Base-by-base conservation (phyloP, 2,329 filamentous ascomycete genomes). In the Alternaria ethzedia region DNA sequence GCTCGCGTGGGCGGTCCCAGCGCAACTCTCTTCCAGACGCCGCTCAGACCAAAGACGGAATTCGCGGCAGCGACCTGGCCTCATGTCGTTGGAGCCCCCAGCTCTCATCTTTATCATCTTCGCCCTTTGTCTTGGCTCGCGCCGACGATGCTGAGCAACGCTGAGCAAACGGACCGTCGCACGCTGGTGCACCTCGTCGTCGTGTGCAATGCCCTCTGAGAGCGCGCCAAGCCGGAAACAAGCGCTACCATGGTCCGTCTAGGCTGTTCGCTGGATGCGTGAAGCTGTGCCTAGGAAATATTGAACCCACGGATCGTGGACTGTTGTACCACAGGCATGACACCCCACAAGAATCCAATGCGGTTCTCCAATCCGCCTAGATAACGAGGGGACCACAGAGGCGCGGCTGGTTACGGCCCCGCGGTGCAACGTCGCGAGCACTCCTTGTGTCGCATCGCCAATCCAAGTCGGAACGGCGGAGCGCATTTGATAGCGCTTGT, bases 11-110 rank as follows among this genome's bases (percentile, higher is more conserved):
- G 36, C 52, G 57, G 58, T 21, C 43, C 54, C 54, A 62, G 54
- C 47, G 47, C 59, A 47, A 21, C 59, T 54, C 55, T 55, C 51
- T 43, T 51, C 56, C 62, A 52, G 57, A 58, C 54, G 41, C 59
- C 69, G 70, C 67, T 71, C 59, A 70, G 63, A 63, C 65, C 58
- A 60, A 69, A 73, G 74, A 74, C 72, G 72, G 74, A 64, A 66
- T 69, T 44, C 66, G 61, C 73, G 74, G 74, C 75, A 73, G 49
- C 66, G 61, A 46, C 51, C 30, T 43, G 17, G 44, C 41, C 57
- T 54, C 46, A 51, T 44, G 65, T 54, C 52, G 54, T 63, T 55
- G 55, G 36, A 45, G 28, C 57, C 50, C 41, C 28, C 26, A 49
- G 56, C 57, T 59, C 55, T 51, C 46, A 17, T 44, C 56, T 50